Percentiles rank a stretch among this genome's conserved stretches.
These are phyloP conservation scores for Orbilia quercus DNA, from an alignment of 2,329 filamentous ascomycete species.

Conservation along the genomic window DNA sequence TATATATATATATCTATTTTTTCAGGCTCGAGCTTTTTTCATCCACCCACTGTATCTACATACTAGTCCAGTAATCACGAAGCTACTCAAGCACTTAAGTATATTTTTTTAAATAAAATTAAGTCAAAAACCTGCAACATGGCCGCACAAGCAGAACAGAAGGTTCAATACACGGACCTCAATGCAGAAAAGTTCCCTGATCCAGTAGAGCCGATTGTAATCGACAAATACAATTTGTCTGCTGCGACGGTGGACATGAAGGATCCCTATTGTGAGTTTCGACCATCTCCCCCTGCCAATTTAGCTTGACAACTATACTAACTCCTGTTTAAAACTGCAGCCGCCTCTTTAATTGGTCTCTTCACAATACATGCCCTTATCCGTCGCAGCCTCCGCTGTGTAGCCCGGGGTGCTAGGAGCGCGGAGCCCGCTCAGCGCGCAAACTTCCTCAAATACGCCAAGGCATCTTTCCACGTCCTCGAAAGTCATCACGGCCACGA, in stretches of 20 bases:
- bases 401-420: conserved; percentile 51
- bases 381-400: conserved; percentile 53
- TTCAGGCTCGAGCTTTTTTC: too few species aligned
- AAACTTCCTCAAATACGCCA: conserved; percentile 53
- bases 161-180: conserved; percentile 43
- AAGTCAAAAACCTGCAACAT: conserved; percentile 27
- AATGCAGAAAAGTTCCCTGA: conserved; percentile 58
- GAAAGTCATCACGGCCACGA: conserved; percentile 55
- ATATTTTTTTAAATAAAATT: too few species aligned
- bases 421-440: conserved; percentile 42
- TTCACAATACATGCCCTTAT: conserved; percentile 51
- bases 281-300: background rate
- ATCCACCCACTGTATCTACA: too few species aligned
- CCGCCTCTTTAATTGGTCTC: conserved; percentile 25
- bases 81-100: too few species aligned
- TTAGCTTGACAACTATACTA: conserved; percentile 6
- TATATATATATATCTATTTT: background rate
- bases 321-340: conserved; percentile 17
- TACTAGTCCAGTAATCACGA: too few species aligned
- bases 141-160: conserved; percentile 29
- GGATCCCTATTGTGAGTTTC: conserved; percentile 42
- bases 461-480: conserved; percentile 38
- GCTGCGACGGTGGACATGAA: conserved; percentile 54
- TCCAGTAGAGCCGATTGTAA: conserved; percentile 50
- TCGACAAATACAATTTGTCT: conserved; percentile 51